Percentiles rank a stretch among this genome's conserved stretches.
These are phyloP conservation scores for Aureobasidium pullulans DNA, from an alignment of 2,329 filamentous ascomycete genomes.

Conservation along the genomic window DNA sequence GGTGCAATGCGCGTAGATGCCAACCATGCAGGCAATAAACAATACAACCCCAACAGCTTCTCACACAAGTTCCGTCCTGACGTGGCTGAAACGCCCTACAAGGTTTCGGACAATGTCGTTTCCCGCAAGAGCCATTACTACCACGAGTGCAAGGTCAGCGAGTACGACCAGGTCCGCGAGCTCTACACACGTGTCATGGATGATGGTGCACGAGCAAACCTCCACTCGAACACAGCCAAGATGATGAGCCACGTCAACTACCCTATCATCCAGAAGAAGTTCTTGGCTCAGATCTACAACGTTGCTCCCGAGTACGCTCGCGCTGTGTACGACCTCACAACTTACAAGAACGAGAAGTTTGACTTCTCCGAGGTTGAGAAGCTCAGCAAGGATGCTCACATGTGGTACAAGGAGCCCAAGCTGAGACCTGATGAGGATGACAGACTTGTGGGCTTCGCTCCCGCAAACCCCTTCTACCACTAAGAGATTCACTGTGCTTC, in stretches of 20 bases:
- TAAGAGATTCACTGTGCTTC: neutral
- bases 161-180: slow-evolving; percentile 46
- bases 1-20: slow-evolving; percentile 43
- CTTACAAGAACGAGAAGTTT: slow-evolving; percentile 37
- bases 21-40: slow-evolving; percentile 41
- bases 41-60: slow-evolving; percentile 48
- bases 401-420: slow-evolving; percentile 40
- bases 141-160: slow-evolving; percentile 46
- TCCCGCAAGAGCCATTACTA: slow-evolving; percentile 48
- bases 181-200: slow-evolving; percentile 45
- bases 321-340: slow-evolving; percentile 38
- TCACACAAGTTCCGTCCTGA: slow-evolving; percentile 46
- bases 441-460: slow-evolving; percentile 32
- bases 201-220: slow-evolving; percentile 36
- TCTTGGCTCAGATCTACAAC: slow-evolving; percentile 46
- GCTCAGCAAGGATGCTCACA: slow-evolving; percentile 37
- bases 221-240: slow-evolving; percentile 43
- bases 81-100: slow-evolving; percentile 43
- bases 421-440: slow-evolving; percentile 35
- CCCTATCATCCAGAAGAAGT: slow-evolving; percentile 35
- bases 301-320: slow-evolving; percentile 42
- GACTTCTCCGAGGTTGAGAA: slow-evolving; percentile 40
- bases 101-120: slow-evolving; percentile 43
- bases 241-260: slow-evolving; percentile 24
- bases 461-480: slow-evolving; percentile 10